Percentiles rank a stretch among this genome's conserved stretches.
These are phyloP conservation scores for Hypomontagnella submonticulosa DNA, from an alignment of 495 filamentous ascomycete species.

Conservation along the genomic window DNA sequence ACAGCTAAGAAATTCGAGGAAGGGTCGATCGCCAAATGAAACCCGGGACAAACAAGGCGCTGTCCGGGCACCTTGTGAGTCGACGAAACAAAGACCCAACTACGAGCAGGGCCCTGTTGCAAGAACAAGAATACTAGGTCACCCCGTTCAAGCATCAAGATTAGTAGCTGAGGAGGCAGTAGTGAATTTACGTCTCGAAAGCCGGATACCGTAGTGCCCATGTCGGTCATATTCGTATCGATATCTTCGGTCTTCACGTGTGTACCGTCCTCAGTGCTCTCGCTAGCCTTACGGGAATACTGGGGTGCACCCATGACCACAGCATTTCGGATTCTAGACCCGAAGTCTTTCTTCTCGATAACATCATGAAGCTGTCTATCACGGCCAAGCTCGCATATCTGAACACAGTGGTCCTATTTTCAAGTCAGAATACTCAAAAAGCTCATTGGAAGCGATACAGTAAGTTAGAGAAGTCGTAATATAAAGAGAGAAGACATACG, in stretches of 20 bases:
- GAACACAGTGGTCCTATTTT: constrained; percentile 68
- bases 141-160: constrained; percentile 74
- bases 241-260: constrained; percentile 40
- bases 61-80: constrained; percentile 68
- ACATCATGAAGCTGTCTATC: constrained; percentile 77
- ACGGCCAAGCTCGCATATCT: constrained; percentile 73
- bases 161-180: constrained; percentile 79
- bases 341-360: constrained; percentile 77
- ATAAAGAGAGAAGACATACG: constrained; percentile 58
- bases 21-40: constrained; percentile 86
- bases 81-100: constrained; percentile 68
- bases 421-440: constrained; percentile 44
- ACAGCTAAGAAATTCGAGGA: constrained; percentile 62
- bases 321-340: constrained; percentile 73
- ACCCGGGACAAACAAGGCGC: constrained; percentile 64
- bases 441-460: not conserved
- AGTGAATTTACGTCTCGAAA: constrained; percentile 17
- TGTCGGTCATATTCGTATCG: constrained; percentile 22
- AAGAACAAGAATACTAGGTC: constrained; percentile 79
- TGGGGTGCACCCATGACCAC: constrained; percentile 64
- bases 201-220: constrained; percentile 14
- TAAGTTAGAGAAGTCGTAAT: not conserved
- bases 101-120: constrained; percentile 52
- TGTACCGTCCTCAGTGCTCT: constrained; percentile 49
- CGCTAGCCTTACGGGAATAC: constrained; percentile 41